Evolutionary conservation across 2,329 filamentous ascomycete genomes (phyloP).

Genomic region (Calycina herbarum): DNA sequence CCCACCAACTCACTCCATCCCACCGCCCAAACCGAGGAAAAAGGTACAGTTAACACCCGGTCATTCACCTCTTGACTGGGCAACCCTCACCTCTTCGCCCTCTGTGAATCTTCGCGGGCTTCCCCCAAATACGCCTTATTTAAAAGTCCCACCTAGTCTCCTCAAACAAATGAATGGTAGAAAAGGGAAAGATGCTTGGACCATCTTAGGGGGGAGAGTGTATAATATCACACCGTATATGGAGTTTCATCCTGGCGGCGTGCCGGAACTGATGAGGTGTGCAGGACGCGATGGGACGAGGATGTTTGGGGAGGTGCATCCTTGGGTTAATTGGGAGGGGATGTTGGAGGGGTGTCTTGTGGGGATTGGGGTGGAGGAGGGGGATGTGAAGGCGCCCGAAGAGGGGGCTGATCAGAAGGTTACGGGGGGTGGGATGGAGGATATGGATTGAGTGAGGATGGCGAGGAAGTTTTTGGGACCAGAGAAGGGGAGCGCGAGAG

Average conservation of each 20-base stretch:
- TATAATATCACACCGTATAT: slow-evolving; percentile 93
- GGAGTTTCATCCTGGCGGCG: slow-evolving; percentile 86
- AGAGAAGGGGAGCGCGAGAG: no score
- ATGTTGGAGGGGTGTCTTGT: slow-evolving; percentile 66
- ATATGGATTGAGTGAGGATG: slow-evolving; percentile 53
- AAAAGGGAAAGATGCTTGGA: slow-evolving; percentile 87
- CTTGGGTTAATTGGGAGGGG: slow-evolving; percentile 72
- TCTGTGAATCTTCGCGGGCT: slow-evolving; percentile 67
- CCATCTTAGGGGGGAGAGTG: slow-evolving; percentile 81
- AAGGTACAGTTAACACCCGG: slow-evolving; percentile 85
- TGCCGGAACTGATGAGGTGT: slow-evolving; percentile 66
- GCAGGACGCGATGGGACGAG: slow-evolving; percentile 63
- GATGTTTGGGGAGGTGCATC: slow-evolving; percentile 66
- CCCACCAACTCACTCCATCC: slow-evolving; percentile 54
- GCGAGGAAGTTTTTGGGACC: no score
- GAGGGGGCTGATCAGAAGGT: slow-evolving; percentile 58
- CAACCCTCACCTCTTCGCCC: slow-evolving; percentile 66
- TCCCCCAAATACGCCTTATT: slow-evolving; percentile 51
- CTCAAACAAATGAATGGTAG: slow-evolving; percentile 78
- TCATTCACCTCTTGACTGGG: slow-evolving; percentile 96
- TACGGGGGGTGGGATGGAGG: slow-evolving; percentile 51
- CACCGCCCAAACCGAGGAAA: slow-evolving; percentile 57
- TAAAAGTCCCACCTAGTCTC: slow-evolving; percentile 80
- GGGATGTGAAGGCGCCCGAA: slow-evolving; percentile 32
- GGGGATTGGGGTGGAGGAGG: slow-evolving; percentile 62